A percentile compares a stretch with the other conserved stretches of the same genome.
Evolutionary conservation across 1,284 basidiomycete species (phyloP).

Genomic region (Malassezia furfur): DNA sequence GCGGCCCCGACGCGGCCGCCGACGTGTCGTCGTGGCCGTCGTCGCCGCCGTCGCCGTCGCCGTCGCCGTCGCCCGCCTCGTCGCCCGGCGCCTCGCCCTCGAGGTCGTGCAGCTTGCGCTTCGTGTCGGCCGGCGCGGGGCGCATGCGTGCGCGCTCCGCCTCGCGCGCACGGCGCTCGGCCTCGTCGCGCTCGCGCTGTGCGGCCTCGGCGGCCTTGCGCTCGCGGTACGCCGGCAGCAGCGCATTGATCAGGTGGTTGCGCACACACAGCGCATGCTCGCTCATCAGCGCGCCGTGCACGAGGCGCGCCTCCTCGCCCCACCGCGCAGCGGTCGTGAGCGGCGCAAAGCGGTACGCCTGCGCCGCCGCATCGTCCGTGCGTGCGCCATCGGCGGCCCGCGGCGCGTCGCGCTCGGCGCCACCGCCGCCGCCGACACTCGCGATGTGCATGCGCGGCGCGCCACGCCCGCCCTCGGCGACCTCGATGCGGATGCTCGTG

Average conservation of each 20-base stretch:
- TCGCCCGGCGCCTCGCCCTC: constrained; percentile 19
- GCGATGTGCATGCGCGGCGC: constrained; percentile 28
- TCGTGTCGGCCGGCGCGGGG: constrained; percentile 39
- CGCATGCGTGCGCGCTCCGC: constrained; percentile 43
- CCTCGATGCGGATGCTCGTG: constrained; percentile 35
- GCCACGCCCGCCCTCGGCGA: constrained; percentile 25
- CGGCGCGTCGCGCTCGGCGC: not conserved
- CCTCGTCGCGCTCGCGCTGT: constrained; percentile 22
- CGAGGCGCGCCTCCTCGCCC: constrained; percentile 74
- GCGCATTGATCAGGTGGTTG: constrained; percentile 64
- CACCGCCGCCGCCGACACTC: constrained; percentile 16
- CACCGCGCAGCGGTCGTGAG: constrained; percentile 76
- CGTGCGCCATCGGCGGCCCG: not conserved
- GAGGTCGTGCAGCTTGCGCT: constrained; percentile 30
- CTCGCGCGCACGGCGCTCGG: constrained; percentile 24
- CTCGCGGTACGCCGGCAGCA: constrained; percentile 61
- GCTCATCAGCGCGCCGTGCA: constrained; percentile 63
- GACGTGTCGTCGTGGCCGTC: not conserved
- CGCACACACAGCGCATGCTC: constrained; percentile 62
- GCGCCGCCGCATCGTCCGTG: constrained; percentile 31
- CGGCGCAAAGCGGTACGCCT: constrained; percentile 54
- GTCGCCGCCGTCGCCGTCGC: not conserved
- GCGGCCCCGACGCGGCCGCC: not conserved
- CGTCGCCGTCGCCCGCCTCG: not conserved
- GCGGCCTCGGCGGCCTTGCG: constrained; percentile 45